These are phyloP conservation scores for Hansenula lynferdii DNA, from an alignment of 1,139 yeast genomes.

Conservation along the genomic window DNA sequence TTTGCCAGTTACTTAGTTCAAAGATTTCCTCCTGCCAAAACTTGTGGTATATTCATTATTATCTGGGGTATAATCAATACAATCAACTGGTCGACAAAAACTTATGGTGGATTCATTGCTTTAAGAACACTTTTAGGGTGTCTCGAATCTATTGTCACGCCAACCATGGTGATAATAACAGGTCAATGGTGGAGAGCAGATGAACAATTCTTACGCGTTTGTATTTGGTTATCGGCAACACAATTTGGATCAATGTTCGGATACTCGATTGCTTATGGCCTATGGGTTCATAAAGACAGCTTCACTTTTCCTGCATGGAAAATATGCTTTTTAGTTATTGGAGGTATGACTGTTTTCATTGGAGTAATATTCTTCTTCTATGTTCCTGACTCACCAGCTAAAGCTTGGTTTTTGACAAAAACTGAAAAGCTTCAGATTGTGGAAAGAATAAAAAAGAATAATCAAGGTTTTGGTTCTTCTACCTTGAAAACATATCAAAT, in stretches of 20 bases:
- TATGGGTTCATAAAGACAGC: conserved; percentile 30
- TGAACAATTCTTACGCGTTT: conserved; percentile 41
- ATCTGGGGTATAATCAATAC: conserved; percentile 42
- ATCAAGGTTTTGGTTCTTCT: conserved; percentile 44
- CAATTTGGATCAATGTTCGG: not conserved
- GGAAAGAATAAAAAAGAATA: conserved; percentile 35
- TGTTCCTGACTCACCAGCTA: conserved; percentile 41
- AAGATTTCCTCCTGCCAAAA: conserved; percentile 37
- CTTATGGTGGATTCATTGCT: conserved; percentile 35
- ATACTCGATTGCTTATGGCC: conserved; percentile 37
- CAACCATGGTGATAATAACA: conserved; percentile 48
- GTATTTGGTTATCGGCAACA: not conserved
- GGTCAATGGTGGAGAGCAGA: conserved; percentile 48
- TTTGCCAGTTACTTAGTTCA: conserved; percentile 40
- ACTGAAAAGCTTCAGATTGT: conserved; percentile 40
- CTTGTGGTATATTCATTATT: conserved; percentile 32
- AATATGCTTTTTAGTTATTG: conserved; percentile 41
- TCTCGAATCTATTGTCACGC: conserved; percentile 43
- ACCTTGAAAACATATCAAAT: conserved; percentile 39
- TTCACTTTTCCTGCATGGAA: conserved; percentile 40
- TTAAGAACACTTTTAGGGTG: conserved; percentile 41
- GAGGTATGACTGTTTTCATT: conserved; percentile 39
- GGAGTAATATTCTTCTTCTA: conserved; percentile 37
- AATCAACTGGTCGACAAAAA: conserved; percentile 37
- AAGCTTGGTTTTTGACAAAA: conserved; percentile 41